Conservation (phyloP, 2,329 filamentous ascomycete species). For the Cladosporium austrohemisphaericum region DNA sequence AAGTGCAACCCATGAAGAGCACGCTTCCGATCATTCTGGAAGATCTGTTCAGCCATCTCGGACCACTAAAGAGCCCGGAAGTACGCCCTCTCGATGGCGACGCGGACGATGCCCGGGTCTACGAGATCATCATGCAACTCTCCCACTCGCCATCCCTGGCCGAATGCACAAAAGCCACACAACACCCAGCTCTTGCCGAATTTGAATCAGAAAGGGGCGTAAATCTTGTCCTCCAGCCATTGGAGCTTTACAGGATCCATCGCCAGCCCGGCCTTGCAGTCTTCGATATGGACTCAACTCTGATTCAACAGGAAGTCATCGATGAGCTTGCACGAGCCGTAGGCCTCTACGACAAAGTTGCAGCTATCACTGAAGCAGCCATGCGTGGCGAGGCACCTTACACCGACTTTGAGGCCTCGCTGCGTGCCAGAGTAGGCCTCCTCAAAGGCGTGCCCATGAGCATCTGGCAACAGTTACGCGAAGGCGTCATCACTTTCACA, state of each 20-base stretch:
- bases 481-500: constrained; percentile 72
- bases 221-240: constrained; percentile 18
- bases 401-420: constrained; percentile 80
- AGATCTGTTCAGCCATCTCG: neutral
- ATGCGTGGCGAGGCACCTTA: constrained; percentile 76
- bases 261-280: constrained; percentile 65
- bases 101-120: constrained; percentile 9
- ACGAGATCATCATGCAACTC: constrained; percentile 16
- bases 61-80: neutral
- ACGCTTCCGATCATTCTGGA: neutral
- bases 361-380: constrained; percentile 82
- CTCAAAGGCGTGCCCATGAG: constrained; percentile 74
- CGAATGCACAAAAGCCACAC: constrained; percentile 16
- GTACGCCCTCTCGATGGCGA: constrained; percentile 14
- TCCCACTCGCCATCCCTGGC: constrained; percentile 11
- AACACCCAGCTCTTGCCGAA: constrained; percentile 10
- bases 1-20: constrained; percentile 12
- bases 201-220: constrained; percentile 14
- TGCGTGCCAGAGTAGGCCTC: constrained; percentile 74
- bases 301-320: constrained; percentile 97
- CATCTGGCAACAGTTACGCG: constrained; percentile 64
- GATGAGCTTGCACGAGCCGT: constrained; percentile 86
- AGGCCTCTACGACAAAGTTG: constrained; percentile 65
- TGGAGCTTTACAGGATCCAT: constrained; percentile 18
- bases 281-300: constrained; percentile 98